Percentiles rank a stretch among this genome's conserved stretches.
phyloP scores from a whole-genome alignment of 2,329 filamentous ascomycete species.

The Fusarium sp. region DNA sequence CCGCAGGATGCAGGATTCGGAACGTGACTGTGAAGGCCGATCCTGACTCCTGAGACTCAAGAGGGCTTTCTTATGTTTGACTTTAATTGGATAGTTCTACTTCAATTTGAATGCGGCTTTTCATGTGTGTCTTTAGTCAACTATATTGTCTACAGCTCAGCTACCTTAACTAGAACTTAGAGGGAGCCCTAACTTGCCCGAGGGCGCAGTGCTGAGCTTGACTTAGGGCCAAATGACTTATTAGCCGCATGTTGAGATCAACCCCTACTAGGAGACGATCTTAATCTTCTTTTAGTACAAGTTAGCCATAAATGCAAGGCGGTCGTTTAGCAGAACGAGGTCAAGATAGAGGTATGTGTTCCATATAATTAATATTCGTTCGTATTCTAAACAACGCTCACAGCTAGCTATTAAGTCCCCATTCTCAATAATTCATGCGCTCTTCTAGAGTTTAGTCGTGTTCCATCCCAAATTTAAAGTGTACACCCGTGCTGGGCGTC shows the following conservation, averaged over 20 bases:
- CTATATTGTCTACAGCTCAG: neutral
- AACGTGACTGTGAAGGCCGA: neutral
- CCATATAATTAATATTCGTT: neutral
- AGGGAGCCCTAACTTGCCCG: neutral
- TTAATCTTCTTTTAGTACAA: no score
- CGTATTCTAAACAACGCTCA: neutral
- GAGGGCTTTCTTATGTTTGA: neutral
- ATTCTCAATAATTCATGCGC: neutral
- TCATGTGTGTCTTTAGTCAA: neutral
- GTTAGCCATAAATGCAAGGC: no score
- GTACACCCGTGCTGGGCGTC: neutral
- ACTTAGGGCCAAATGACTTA: neutral
- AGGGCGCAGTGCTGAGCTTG: neutral
- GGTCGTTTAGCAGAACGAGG: neutral
- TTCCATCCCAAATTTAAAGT: conserved; percentile 18
- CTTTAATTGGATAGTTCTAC: neutral
- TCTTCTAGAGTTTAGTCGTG: neutral
- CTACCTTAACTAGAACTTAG: no score
- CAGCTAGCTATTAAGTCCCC: neutral
- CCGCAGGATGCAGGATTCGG: neutral
- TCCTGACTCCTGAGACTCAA: neutral
- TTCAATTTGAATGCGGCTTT: neutral
- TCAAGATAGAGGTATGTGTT: neutral
- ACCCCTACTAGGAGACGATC: neutral
- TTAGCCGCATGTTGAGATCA: neutral